Base-by-base conservation (phyloP, 2,329 filamentous ascomycete species). In the Fusarium sp. region DNA sequence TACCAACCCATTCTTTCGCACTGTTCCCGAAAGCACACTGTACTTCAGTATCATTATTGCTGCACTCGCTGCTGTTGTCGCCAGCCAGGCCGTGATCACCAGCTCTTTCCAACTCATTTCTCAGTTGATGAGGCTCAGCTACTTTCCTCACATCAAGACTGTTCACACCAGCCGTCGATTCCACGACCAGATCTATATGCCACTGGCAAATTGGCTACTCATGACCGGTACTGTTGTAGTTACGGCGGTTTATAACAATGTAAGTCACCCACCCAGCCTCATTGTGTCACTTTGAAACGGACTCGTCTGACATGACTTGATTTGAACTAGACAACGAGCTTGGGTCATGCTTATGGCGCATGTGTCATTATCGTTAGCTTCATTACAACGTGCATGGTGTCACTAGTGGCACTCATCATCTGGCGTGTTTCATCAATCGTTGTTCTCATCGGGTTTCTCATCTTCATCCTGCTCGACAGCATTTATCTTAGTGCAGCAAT, bases 361-460 rank as follows among this genome's bases (percentile, higher is more conserved):
- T 95, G 93, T 74, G 93, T 95, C 79, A 94, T 95, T 75, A 89
- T 93, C 55, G 93, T 95, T 48, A 94, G 93, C 0, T 94, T 95
- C 79, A 90, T 95, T 77, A 92, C 92, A 62, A 95, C 93, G 0
- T 92, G 88, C 80, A 90, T 96, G 87, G 91, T 94, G 4, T 88
- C 91, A 0, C 83, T 95, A 3, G 91, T 92, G 4, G 91, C 93
- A 0, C 85, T 95, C 6, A 85, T 95, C 42, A 91, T 94, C 44
- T 95, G 93, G 93, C 86, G 89, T 26, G 80, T 92, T 33, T 87
- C 88, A 5, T 83, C 89, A 4, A 85, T 86, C 59, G 74, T 91
- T n/a, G 90, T 95, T 13, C 77, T 90, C 41, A 75, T 90, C 1
- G 84, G 90, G 2, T 93, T 90, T 82, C 83, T 94, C 0, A 80